phyloP scores from a whole-genome alignment of 345 rosid genomes.

The Linum trigynum region DNA sequence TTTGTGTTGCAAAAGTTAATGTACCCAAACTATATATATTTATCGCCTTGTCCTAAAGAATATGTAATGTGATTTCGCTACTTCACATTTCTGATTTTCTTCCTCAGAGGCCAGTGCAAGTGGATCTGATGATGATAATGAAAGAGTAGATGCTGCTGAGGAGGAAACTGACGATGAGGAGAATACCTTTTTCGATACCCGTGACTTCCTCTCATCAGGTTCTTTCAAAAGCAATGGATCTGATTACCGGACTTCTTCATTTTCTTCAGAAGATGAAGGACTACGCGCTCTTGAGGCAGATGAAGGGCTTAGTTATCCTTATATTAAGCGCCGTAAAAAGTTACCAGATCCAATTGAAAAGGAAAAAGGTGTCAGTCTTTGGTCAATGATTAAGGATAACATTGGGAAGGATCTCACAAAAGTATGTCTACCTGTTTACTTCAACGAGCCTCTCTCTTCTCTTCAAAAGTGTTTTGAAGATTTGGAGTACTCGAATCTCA shows the following conservation, averaged over 20 bases:
- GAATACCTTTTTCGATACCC: slow-evolving; percentile 81
- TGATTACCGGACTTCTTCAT: slow-evolving; percentile 63
- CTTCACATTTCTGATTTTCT: slow-evolving; percentile 4
- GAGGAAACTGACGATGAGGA: slow-evolving; percentile 93
- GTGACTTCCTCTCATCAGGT: slow-evolving; percentile 83
- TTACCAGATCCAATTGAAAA: slow-evolving; percentile 89
- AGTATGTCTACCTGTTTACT: slow-evolving; percentile 98
- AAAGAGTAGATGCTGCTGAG: slow-evolving; percentile 71
- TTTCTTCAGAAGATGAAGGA: slow-evolving; percentile 71
- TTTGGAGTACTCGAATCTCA: slow-evolving; percentile 85
- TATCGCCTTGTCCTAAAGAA: not conserved
- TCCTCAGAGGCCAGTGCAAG: slow-evolving; percentile 57
- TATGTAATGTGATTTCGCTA: slow-evolving; percentile 5
- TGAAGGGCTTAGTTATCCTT: slow-evolving; percentile 61
- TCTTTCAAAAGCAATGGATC: slow-evolving; percentile 84
- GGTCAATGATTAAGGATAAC: slow-evolving; percentile 99
- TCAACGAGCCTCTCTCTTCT: slow-evolving; percentile 97
- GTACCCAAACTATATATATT: not conserved
- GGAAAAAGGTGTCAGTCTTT: slow-evolving; percentile 89
- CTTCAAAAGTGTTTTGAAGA: slow-evolving; percentile 95
- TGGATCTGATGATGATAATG: slow-evolving; percentile 85
- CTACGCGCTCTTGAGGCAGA: slow-evolving; percentile 46
- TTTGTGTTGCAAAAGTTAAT: not conserved
- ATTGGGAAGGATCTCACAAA: slow-evolving; percentile 96
- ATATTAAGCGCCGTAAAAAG: slow-evolving; percentile 71